Percentiles rank a stretch among this genome's conserved stretches.
These are phyloP conservation scores for Aspergillus novoparasiticus DNA, from an alignment of 2,329 filamentous ascomycete species.

Conservation along the genomic window DNA sequence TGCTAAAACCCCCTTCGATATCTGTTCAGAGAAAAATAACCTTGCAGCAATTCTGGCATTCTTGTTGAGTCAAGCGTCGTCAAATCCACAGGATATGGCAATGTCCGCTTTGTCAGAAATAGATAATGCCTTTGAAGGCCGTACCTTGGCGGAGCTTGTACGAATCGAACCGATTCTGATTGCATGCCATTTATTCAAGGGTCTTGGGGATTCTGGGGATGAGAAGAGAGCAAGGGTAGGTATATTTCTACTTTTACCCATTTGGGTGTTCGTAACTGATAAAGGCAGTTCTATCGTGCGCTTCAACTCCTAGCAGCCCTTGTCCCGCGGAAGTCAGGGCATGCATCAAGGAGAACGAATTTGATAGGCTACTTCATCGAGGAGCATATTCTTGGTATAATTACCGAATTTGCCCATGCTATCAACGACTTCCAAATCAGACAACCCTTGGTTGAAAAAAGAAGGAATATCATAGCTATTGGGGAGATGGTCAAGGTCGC, in stretches of 20 bases:
- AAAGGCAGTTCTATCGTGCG: constrained; percentile 50
- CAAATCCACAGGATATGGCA: constrained; percentile 67
- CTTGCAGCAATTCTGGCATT: constrained; percentile 61
- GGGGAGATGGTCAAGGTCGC: constrained; percentile 84
- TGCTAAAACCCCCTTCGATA: constrained; percentile 59
- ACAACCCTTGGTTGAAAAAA: constrained; percentile 68
- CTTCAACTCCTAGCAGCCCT: constrained; percentile 54
- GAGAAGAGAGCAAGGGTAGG: constrained; percentile 59
- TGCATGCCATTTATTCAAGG: constrained; percentile 79
- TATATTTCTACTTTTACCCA: neutral
- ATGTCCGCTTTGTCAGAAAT: constrained; percentile 70
- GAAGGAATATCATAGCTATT: constrained; percentile 77
- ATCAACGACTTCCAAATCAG: constrained; percentile 69
- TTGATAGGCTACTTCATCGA: constrained; percentile 76
- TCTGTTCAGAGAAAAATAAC: constrained; percentile 62
- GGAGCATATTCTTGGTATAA: constrained; percentile 80
- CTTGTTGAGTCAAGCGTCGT: constrained; percentile 61
- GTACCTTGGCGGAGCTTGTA: constrained; percentile 69
- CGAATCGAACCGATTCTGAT: constrained; percentile 74
- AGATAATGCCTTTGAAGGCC: constrained; percentile 69
- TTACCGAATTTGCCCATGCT: constrained; percentile 75
- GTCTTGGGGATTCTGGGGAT: constrained; percentile 68
- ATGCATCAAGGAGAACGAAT: constrained; percentile 55
- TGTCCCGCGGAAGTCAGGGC: constrained; percentile 51
- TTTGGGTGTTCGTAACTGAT: constrained; percentile 10